Evolutionary conservation across 1,284 basidiomycete species (phyloP), one percentile per base, ranked within the genome.

Genomic region (Sphagnurus paluster): DNA sequence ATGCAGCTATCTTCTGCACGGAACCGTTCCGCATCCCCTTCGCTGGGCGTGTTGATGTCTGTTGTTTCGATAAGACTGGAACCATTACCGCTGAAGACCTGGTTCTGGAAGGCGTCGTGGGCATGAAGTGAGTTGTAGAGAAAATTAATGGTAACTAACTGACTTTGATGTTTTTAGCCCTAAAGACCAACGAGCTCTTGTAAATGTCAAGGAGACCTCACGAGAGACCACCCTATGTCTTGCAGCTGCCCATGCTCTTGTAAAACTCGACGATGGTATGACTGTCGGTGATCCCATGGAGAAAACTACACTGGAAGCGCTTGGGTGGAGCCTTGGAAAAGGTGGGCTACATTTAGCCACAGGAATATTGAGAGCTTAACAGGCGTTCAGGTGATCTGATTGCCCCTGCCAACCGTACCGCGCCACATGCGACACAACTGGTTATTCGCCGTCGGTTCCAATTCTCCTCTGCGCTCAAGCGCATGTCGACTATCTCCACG

Each of bases 251-350:
- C 97, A 99, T 62, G 95, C 97, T 0, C 76, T 99, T 3, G 96
- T 99, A 16, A 78, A 92, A 42, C 78, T 99, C 29, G 90, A 93
- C 56, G 94, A 98, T 60, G 96, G 93, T 3, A 87, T 85, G 1
- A 76, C 97, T 28, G 95, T 99, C 26, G 97, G 96, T 11, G 97
- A 99, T 64, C 96, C 97, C 0, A 99, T 99, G 96, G 96, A 99
- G 68, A 96, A 96, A 72, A 96, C 92, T 0, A 96, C 96, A 0
- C 72, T 99, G 13, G 91, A 94, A 55, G 89, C 93, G 1, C 77
- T 99, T 37, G 85, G 91, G 48, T 99, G 96, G 96, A 82, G 85
- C 54, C 67, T 99, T 16, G 76, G 74, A 29, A 89, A 87, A 68
- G 90, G 90, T 77, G 56, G 36, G 69, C 58, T 24, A n/a, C n/a